Evolutionary conservation across 257 asterid genomes (phyloP).

Genomic region (Buddleja alternifolia): DNA sequence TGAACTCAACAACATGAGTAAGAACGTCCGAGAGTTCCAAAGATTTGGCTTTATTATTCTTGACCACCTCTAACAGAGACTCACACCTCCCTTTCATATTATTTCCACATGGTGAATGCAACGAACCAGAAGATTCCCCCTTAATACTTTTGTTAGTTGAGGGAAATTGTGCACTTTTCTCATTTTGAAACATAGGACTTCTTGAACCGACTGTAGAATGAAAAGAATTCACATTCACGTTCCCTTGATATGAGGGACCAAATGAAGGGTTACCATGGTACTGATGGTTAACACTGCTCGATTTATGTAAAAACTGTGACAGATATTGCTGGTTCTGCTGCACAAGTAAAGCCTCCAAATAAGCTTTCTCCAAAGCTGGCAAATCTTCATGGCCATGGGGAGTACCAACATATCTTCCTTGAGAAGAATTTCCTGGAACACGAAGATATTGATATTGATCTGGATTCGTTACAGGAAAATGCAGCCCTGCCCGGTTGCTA

Average conservation of each 20-base stretch:
- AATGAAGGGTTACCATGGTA: slow-evolving; percentile 42
- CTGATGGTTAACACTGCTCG: slow-evolving; percentile 41
- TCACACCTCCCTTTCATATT: slow-evolving; percentile 49
- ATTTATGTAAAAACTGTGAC: slow-evolving; percentile 38
- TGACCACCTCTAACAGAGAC: slow-evolving; percentile 60
- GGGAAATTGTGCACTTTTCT: slow-evolving; percentile 40
- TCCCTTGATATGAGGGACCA: slow-evolving; percentile 44
- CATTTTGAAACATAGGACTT: slow-evolving; percentile 46
- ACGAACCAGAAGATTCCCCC: slow-evolving; percentile 44
- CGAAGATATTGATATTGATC: slow-evolving; percentile 43
- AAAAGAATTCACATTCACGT: slow-evolving; percentile 31
- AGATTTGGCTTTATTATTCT: slow-evolving; percentile 64
- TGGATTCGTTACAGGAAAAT: slow-evolving; percentile 45
- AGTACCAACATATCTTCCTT: slow-evolving; percentile 40
- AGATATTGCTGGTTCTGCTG: slow-evolving; percentile 64
- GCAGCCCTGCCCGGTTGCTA: slow-evolving; percentile 49
- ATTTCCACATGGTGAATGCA: slow-evolving; percentile 46
- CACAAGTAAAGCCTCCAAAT: slow-evolving; percentile 63
- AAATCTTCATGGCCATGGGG: slow-evolving; percentile 49
- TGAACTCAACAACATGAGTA: slow-evolving; percentile 73
- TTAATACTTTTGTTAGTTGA: slow-evolving; percentile 37
- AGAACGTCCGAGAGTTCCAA: slow-evolving; percentile 69
- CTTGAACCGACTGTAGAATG: slow-evolving; percentile 42
- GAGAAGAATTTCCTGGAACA: slow-evolving; percentile 42
- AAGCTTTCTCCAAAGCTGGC: slow-evolving; percentile 66